phyloP scores from a whole-genome alignment of 2,329 filamentous ascomycete species.

The Salinomyces thailandicus region DNA sequence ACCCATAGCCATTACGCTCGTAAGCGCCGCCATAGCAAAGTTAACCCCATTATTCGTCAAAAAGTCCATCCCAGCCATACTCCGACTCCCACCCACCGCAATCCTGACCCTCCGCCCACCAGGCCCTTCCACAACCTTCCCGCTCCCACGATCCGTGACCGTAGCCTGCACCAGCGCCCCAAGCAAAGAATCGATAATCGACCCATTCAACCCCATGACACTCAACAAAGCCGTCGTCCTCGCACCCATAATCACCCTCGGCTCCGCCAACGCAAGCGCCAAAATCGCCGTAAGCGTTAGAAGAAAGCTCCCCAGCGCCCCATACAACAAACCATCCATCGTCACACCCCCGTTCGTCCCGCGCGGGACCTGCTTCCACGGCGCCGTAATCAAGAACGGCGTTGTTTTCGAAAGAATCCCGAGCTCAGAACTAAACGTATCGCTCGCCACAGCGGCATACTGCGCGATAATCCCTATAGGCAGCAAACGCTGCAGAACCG shows the following conservation, averaged over 20 bases:
- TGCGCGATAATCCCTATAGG: constrained; percentile 41
- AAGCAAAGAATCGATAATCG: constrained; percentile 75
- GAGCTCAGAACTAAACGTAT: constrained; percentile 91
- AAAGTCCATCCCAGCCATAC: constrained; percentile 58
- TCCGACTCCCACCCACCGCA: constrained; percentile 23
- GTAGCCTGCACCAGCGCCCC: constrained; percentile 78
- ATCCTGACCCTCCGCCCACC: constrained; percentile 42
- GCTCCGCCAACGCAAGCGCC: constrained; percentile 11
- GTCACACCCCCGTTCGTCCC: constrained; percentile 95
- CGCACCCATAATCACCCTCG: constrained; percentile 10
- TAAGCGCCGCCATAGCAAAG: constrained; percentile 72
- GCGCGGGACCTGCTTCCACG: constrained; percentile 66
- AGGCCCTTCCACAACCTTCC: constrained; percentile 78
- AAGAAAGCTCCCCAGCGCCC: constrained; percentile 34
- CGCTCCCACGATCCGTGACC: constrained; percentile 70
- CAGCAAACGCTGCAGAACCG: constrained; percentile 27
- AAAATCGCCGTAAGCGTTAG: constrained; percentile 58
- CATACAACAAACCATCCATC: constrained; percentile 49
- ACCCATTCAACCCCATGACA: constrained; percentile 66
- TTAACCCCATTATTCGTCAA: constrained; percentile 96
- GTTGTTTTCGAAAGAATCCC: constrained; percentile 70
- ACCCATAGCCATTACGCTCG: constrained; percentile 70
- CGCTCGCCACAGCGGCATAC: constrained; percentile 83
- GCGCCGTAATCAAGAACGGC: constrained; percentile 79
- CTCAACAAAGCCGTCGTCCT: constrained; percentile 38